These are phyloP conservation scores for Stenocarpella maydis DNA, from an alignment of 2,329 filamentous ascomycete genomes.

Conservation along the genomic window DNA sequence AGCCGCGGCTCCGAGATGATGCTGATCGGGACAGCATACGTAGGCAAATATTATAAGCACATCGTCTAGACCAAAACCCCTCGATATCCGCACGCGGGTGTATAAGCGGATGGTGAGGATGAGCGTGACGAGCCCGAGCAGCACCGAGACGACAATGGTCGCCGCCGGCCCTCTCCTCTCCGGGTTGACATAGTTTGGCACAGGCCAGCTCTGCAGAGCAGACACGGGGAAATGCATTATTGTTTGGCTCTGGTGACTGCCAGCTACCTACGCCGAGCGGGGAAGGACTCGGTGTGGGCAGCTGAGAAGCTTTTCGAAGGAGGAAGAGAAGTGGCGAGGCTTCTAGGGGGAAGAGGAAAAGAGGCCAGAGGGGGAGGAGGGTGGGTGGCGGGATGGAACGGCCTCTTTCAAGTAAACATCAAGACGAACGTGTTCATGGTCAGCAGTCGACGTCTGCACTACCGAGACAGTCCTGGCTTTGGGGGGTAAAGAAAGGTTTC, in stretches of 20 bases:
- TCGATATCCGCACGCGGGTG: constrained; percentile 45
- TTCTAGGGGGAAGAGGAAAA: neutral
- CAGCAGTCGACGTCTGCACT: neutral
- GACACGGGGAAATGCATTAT: constrained; percentile 42
- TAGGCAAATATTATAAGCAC: constrained; percentile 48
- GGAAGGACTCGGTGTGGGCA: constrained; percentile 6
- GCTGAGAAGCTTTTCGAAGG: neutral
- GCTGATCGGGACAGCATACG: constrained; percentile 39
- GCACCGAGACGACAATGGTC: constrained; percentile 40
- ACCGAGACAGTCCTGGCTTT: constrained; percentile 14
- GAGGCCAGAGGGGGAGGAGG: neutral
- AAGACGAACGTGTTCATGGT: constrained; percentile 22
- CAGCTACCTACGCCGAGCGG: constrained; percentile 6
- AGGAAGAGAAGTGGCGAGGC: constrained; percentile 10
- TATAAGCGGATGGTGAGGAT: constrained; percentile 47
- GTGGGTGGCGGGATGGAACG: constrained; percentile 19
- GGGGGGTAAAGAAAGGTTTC: constrained; percentile 13
- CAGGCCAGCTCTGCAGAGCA: constrained; percentile 42
- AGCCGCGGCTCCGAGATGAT: neutral
- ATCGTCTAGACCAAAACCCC: constrained; percentile 49
- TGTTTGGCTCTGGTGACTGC: neutral
- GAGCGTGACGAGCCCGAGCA: constrained; percentile 43
- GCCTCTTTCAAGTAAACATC: constrained; percentile 28
- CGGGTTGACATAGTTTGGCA: constrained; percentile 45
- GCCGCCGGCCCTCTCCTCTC: constrained; percentile 43